Conservation (phyloP, 1,284 basidiomycete species). For the Apiotrichum siamense region DNA sequence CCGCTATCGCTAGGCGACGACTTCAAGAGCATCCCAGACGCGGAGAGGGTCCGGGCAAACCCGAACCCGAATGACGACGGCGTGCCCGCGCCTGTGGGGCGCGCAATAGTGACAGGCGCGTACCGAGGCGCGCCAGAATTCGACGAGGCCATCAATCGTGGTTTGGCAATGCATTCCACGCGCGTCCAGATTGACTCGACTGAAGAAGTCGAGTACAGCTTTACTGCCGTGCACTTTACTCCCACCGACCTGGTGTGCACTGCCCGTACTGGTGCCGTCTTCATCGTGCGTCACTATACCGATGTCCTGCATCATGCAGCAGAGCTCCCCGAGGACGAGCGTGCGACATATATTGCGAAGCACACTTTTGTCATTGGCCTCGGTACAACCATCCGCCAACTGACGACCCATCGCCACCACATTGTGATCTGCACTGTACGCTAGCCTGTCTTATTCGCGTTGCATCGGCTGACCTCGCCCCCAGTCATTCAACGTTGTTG, state of each 20-base stretch:
- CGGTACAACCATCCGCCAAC: conserved; percentile 14
- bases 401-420: conserved; percentile 28
- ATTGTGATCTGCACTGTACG: conserved; percentile 25
- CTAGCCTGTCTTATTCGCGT: neutral
- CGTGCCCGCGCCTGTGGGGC: conserved; percentile 4
- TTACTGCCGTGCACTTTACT: conserved; percentile 35
- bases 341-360: conserved; percentile 9
- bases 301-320: conserved; percentile 11
- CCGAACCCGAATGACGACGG: neutral
- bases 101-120: neutral
- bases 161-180: conserved; percentile 4
- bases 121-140: neutral
- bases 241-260: conserved; percentile 29
- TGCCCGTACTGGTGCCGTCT: conserved; percentile 17
- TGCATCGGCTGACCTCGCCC: neutral
- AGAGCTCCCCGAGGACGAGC: conserved; percentile 5
- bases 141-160: conserved; percentile 2
- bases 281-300: conserved; percentile 30
- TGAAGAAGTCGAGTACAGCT: conserved; percentile 12
- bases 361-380: conserved; percentile 22
- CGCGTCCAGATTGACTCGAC: conserved; percentile 1
- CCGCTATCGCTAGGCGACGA: conserved; percentile 7
- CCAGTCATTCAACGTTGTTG: conserved; percentile 18
- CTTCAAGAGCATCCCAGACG: conserved; percentile 15
- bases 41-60: neutral